Evolutionary conservation across 2,329 filamentous ascomycete species (phyloP), one percentile per base, ranked within the genome.

Genomic region (Fusarium lateritium): DNA sequence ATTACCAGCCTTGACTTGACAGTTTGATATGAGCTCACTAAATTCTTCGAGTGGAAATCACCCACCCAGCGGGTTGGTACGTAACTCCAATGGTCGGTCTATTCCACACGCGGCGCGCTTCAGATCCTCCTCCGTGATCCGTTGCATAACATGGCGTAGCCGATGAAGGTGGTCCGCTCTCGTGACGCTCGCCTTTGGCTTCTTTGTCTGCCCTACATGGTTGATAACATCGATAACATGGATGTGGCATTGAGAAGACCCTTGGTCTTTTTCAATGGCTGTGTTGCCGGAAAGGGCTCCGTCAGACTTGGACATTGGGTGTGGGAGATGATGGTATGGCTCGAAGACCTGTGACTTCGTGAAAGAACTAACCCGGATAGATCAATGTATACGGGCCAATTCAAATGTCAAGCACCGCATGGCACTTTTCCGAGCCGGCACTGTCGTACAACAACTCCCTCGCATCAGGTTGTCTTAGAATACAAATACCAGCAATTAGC

Each of bases 381-480:
- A 31, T 31, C 10, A 31, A 31, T 10, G 28, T 10, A 31, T 31
- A 4, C 28, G 10, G 28, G 28, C 50, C 21, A 24, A 50, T 22
- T 44, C 34, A 14, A 34, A 45, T 42, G 26, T 19, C 44, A 36
- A 46, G 22, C 44, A 22, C 21, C 15, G 13, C 42, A 43, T 49
- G 24, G 36, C 55, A 31, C 39, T 11, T 43, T 15, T 28, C 21
- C 47, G 31, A 50, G 34, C 19, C 45, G 42, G 52, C 39, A 38
- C 42, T 47, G 59, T 43, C 43, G 36, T 33, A 36, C 52, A 53
- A 33, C 17, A 31, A 39, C 34, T 58, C n/a, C 55, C 53, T 52
- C 26, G 34, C 19, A 19, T 33, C 38, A 40, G 34, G 19, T 39
- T 42, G 15, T 42, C 49, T 56, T 36, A 36, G 21, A 39, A 31